These are phyloP conservation scores for Psidium friedrichsthalianum DNA, from an alignment of 345 rosid species.

Conservation along the genomic window DNA sequence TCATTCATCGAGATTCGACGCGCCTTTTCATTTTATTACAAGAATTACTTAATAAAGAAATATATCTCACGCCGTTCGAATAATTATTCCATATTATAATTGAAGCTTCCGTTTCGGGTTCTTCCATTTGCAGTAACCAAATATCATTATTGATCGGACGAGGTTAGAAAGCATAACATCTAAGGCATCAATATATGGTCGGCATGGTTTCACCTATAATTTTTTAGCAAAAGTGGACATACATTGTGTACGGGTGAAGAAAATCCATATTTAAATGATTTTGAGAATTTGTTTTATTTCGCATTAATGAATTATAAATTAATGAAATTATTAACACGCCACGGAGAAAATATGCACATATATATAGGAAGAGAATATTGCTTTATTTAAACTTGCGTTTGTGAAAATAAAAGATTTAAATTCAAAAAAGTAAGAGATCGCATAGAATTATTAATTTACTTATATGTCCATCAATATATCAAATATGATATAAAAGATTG, in stretches of 20 bases:
- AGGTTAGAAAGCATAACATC: accelerated
- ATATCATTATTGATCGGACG: neutral
- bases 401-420: neutral
- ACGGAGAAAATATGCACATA: neutral
- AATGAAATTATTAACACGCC: neutral
- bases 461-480: neutral
- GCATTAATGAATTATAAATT: neutral
- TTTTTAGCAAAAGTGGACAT: neutral
- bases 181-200: neutral
- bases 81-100: neutral
- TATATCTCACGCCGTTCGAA: neutral
- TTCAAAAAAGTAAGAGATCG: neutral
- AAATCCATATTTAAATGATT: neutral
- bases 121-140: neutral
- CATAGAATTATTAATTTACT: neutral
- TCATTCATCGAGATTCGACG: accelerated
- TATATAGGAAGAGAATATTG: neutral
- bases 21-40: neutral
- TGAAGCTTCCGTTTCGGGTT: neutral
- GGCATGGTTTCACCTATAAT: neutral
- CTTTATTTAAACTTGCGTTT: too few relatives aligned
- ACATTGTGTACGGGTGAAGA: neutral
- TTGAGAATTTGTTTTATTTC: accelerated
- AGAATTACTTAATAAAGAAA: neutral
- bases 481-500: neutral